Conservation (phyloP, 169 alveolate species). For the Plasmodium malariae region DNA sequence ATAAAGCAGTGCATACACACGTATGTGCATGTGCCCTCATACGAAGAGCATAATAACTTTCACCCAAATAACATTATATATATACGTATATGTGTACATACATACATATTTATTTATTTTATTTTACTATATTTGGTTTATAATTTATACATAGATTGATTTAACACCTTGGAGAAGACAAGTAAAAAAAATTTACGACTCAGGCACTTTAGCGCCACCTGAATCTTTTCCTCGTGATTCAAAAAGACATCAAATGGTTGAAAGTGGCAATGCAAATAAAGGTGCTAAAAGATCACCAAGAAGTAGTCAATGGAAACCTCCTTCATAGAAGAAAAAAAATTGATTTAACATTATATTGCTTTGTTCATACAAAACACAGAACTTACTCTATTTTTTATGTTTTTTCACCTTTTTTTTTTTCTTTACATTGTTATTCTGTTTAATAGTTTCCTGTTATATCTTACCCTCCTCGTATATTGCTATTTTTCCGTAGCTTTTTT, state of each 20-base stretch:
- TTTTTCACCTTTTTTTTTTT: background rate
- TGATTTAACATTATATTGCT: background rate
- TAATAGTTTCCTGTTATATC: too few species aligned
- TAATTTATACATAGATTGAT: constrained; percentile 77
- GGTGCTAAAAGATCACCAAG: constrained; percentile 36
- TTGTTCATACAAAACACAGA: background rate
- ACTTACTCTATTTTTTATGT: constrained; percentile 4
- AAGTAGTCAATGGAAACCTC: constrained; percentile 65
- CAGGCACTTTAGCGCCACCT: constrained; percentile 78
- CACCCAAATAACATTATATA: too few species aligned
- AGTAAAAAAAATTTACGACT: constrained; percentile 71
- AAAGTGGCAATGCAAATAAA: constrained; percentile 30
- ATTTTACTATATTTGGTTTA: background rate
- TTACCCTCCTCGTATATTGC: too few species aligned
- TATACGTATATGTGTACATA: background rate
- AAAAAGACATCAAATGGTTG: constrained; percentile 37
- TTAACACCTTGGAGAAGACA: constrained; percentile 89
- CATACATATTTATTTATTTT: background rate
- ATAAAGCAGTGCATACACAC: too few species aligned
- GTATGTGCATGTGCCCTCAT: too few species aligned
- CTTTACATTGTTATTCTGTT: too few species aligned
- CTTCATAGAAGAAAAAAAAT: constrained; percentile 33
- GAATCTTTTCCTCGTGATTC: constrained; percentile 49
- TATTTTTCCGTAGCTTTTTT: too few species aligned
- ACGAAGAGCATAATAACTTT: too few species aligned